Percentiles rank a stretch among this genome's conserved stretches.
Conservation (phyloP, 2,329 filamentous ascomycete species). For the Paraconiothyrium brasiliense region DNA sequence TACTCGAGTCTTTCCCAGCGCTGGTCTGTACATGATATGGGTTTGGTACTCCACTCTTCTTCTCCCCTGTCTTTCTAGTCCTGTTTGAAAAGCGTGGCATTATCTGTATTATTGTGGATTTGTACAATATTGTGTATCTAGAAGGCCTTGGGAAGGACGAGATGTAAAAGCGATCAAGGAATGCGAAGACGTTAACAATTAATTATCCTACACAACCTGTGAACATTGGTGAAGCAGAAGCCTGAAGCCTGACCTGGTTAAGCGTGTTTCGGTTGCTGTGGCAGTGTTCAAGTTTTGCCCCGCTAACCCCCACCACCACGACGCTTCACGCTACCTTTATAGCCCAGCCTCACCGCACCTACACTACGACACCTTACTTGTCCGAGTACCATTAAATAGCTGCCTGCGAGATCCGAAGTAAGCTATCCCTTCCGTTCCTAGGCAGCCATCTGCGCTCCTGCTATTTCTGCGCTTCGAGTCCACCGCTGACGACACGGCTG, state of each 20-base stretch:
- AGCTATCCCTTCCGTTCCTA: conserved; percentile 27
- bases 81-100: conserved; percentile 48
- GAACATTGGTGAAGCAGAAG: conserved; percentile 13
- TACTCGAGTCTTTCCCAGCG: conserved; percentile 41
- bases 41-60: conserved; percentile 50
- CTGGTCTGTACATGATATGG: conserved; percentile 47
- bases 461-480: conserved; percentile 23
- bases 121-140: conserved; percentile 51
- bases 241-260: conserved; percentile 11
- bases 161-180: conserved; percentile 43
- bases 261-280: conserved; percentile 23
- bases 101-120: conserved; percentile 38
- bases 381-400: conserved; percentile 27
- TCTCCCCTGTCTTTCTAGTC: conserved; percentile 37
- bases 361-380: conserved; percentile 33
- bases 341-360: conserved; percentile 35
- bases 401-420: conserved; percentile 38
- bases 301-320: conserved; percentile 30
- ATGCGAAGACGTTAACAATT: conserved; percentile 31
- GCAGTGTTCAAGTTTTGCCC: conserved; percentile 21
- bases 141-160: conserved; percentile 40
- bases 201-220: conserved; percentile 3
- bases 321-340: conserved; percentile 12
- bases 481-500: conserved; percentile 46
- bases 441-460: conserved; percentile 27